Base-by-base conservation (phyloP, 1,139 yeast genomes). In the Komagataea norvegica region DNA sequence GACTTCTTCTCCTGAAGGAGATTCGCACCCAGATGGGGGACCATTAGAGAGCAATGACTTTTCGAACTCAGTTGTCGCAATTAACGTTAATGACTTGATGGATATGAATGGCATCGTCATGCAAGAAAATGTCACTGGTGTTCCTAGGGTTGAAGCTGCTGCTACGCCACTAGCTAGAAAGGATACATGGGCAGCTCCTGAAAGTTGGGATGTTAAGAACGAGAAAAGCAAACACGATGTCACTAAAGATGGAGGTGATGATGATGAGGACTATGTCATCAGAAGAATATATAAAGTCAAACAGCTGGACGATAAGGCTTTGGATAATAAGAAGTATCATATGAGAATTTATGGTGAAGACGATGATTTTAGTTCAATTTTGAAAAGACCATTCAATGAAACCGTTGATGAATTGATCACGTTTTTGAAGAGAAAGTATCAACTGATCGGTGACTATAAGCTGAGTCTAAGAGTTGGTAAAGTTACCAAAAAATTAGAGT, bases 381-480 rank as follows among this genome's bases (percentile, higher is more conserved):
- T 85, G 20, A 80, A 87, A 52, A 55, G 63, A 33, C 77, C 94
- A 0, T 62, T 79, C 33, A 86, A 82, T 41, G 82, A 89, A 3
- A 77, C 94, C 0, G 87, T 89, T 0, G 70, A 79, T 6, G 95
- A 87, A 37, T 65, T 91, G 40, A 66, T 89, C 37, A 71, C 74
- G 29, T 72, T 74, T 46, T 70, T 83, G 32, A 82, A 83, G 53
- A 73, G 80, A 55, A 84, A 91, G 65, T 84, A 88, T 55, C 85
- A 87, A 50, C 61, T 86, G 29, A 78, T 76, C 40, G 77, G 82
- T 10, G 91, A 87, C 45, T 87, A 79, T 59, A 91, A 84, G 52
- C 65, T 91, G 21, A 77, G 91, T n/a, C 71, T 87, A 25, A 73
- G 81, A 49, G 78, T 85, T 36, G 96, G 96, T 33, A 85, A 81